Evolutionary conservation across 148 eudicot species (phyloP).

Genomic region (Heliamphora exappendiculata): DNA sequence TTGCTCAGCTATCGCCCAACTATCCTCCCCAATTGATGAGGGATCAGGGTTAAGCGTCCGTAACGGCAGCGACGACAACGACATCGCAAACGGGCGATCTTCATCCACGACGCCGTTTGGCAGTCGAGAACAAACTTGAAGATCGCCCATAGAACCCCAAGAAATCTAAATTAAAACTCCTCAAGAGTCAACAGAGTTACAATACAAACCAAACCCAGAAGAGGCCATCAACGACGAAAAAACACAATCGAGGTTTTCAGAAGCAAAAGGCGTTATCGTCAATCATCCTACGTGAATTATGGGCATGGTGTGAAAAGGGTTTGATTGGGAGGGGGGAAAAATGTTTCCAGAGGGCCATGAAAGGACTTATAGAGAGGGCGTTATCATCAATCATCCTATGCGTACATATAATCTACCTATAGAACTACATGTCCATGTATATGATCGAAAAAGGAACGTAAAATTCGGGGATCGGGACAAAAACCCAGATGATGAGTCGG

Average conservation of each 20-base stretch:
- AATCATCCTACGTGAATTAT: background rate
- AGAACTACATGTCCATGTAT: background rate
- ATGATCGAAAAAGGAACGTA: background rate
- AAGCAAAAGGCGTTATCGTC: background rate
- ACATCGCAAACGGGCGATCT: background rate
- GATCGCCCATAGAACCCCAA: slow-evolving; percentile 12
- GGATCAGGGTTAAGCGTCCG: slow-evolving; percentile 22
- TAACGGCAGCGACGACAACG: background rate
- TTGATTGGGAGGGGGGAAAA: background rate
- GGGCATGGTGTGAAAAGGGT: background rate
- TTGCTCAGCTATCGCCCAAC: slow-evolving; percentile 27
- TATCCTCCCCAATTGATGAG: slow-evolving; percentile 16
- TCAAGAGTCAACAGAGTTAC: background rate
- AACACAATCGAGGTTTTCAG: background rate
- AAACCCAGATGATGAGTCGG: background rate
- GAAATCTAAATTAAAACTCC: background rate
- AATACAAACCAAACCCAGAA: background rate
- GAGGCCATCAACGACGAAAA: background rate
- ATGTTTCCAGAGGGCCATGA: background rate
- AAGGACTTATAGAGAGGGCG: background rate
- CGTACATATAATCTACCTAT: too few species aligned
- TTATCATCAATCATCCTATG: background rate
- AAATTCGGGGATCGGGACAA: slow-evolving; percentile 2
- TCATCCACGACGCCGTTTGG: slow-evolving; percentile 1
- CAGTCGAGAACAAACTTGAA: background rate